These are phyloP conservation scores for Pleurotus ostreatus DNA, from an alignment of 768 basidiomycete species.

Conservation along the genomic window DNA sequence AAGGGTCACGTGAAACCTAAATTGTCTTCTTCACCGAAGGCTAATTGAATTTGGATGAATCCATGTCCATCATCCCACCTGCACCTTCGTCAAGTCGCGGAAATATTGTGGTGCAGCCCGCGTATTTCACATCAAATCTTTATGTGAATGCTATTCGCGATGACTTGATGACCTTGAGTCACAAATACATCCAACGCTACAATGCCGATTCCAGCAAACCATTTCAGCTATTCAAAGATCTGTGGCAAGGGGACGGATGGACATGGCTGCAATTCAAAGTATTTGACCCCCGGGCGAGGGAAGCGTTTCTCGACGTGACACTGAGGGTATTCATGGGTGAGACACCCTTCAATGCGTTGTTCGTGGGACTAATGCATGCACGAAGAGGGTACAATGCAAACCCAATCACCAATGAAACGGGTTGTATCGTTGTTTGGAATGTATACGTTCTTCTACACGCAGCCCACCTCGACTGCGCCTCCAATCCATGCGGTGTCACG, in stretches of 20 bases:
- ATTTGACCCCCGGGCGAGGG: conserved; percentile 63
- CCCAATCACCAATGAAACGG: conserved; percentile 50
- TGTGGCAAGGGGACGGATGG: conserved; percentile 73
- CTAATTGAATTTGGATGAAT: not conserved
- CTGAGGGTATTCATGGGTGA: conserved; percentile 61
- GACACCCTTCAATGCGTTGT: not conserved
- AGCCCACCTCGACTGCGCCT: conserved; percentile 53
- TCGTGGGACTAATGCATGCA: not conserved
- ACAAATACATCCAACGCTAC: conserved; percentile 50
- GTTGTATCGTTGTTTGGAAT: conserved; percentile 62
- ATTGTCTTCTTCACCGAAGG: not conserved
- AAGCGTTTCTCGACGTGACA: conserved; percentile 55
- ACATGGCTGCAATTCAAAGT: conserved; percentile 72
- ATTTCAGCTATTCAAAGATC: conserved; percentile 64
- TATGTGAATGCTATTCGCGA: conserved; percentile 63
- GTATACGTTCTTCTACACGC: conserved; percentile 68
- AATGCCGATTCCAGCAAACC: conserved; percentile 34
- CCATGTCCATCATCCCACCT: conserved; percentile 44
- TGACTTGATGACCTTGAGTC: conserved; percentile 55
- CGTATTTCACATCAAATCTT: conserved; percentile 74
- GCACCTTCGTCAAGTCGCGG: conserved; percentile 58
- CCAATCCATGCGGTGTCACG: conserved; percentile 45
- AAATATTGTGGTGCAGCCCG: conserved; percentile 62
- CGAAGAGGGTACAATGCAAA: conserved; percentile 50
- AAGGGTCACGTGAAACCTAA: not conserved